Evolutionary conservation across 148 eudicot genomes (phyloP), one percentile per base, ranked within the genome.

Genomic region (Fagopyrum homotropicum): DNA sequence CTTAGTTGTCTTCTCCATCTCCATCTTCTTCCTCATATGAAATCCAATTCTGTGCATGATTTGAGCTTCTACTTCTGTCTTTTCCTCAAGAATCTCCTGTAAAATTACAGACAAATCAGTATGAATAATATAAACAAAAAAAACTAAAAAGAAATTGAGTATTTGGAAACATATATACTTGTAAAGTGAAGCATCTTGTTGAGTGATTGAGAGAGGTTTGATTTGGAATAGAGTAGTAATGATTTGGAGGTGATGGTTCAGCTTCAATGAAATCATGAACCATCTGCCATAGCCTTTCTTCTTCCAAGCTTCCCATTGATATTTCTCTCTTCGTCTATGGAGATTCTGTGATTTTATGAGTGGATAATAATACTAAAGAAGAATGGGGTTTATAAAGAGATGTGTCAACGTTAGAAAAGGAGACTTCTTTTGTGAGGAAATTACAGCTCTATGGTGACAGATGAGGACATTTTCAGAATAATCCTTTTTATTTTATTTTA

Each of bases 231-330:
- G 76, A 9, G 71, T 12, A 75, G 79, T 17, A 55, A 63, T 22
- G 70, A 63, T 50, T 57, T 56, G 74, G 51, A 0, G 82, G 6
- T 59, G 80, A 9, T 46, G 81, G 29, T 52, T 73, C 83, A 59
- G 81, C 76, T 77, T 87, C 90, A 40, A 83, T 83, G 78, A 85
- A 87, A 79, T 87, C 90, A 78, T 78, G 75, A 61, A 87, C 87
- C 90, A 87, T 85, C 77, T 87, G 80, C 57, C 83, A 71, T 26
- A 87, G 77, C 63, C 54, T 79, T 35, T 83, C 90, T 45, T 85
- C 86, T 16, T 85, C 88, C 69, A 82, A 79, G 63, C 84, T 87
- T 17, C 81, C 84, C 86, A 85, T 87, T 6, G 56, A 12, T 10
- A 6, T 15, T 15, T 14, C 14, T 74, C 11, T 66, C 4, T 55